A percentile compares a stretch with the other conserved stretches of the same genome.
phyloP scores from a whole-genome alignment of 2,329 filamentous ascomycete species.

The Fusarium duplospermum region DNA sequence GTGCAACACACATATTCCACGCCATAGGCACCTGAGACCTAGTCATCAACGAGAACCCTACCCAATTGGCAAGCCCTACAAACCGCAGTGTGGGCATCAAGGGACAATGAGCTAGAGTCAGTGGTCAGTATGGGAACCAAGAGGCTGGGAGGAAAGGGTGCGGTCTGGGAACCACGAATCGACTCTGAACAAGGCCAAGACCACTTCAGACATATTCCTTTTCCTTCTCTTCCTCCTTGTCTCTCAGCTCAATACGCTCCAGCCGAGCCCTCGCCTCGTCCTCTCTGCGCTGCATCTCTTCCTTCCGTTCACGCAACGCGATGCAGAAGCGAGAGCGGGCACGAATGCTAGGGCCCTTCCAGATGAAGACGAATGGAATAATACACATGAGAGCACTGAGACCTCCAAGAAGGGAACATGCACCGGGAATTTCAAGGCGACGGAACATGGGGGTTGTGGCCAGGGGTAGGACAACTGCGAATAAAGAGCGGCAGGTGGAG shows the following conservation, averaged over 20 bases:
- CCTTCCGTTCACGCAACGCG: constrained; percentile 64
- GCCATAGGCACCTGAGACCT: not conserved
- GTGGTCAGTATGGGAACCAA: constrained; percentile 20
- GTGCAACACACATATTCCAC: not conserved
- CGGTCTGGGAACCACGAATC: not conserved
- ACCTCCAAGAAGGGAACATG: constrained; percentile 64
- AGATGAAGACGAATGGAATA: constrained; percentile 65
- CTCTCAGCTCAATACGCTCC: constrained; percentile 37
- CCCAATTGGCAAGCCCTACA: no score
- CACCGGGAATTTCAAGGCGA: constrained; percentile 59
- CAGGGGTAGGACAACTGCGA: constrained; percentile 78
- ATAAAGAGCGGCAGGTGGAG: constrained; percentile 94
- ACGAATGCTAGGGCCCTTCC: constrained; percentile 66
- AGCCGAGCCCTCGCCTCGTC: constrained; percentile 50
- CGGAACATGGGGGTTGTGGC: constrained; percentile 63
- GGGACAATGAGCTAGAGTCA: constrained; percentile 1
- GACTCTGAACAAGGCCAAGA: not conserved
- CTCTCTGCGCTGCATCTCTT: constrained; percentile 55
- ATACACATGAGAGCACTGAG: constrained; percentile 62
- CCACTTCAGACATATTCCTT: constrained; percentile 18
- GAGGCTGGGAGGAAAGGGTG: not conserved
- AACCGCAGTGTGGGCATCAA: not conserved
- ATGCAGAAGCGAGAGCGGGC: constrained; percentile 71
- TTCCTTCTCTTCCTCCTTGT: constrained; percentile 34
- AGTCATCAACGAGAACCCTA: not conserved